These are phyloP conservation scores for Hypomontagnella monticulosa DNA, from an alignment of 495 filamentous ascomycete genomes.

Conservation along the genomic window DNA sequence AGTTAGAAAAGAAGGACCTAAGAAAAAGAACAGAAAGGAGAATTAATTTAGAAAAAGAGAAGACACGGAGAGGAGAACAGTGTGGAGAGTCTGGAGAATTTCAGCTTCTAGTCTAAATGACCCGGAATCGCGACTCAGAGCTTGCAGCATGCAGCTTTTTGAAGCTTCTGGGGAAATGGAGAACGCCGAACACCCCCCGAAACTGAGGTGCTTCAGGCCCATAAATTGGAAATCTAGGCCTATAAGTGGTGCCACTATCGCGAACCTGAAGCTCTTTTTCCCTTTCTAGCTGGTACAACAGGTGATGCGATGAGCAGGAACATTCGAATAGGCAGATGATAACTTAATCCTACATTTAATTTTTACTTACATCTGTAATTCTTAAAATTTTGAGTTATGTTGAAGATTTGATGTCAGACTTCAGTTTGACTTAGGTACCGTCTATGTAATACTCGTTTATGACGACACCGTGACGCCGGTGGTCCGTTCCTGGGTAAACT, in stretches of 20 bases:
- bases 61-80: slow-evolving; percentile 11
- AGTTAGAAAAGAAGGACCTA: slow-evolving; percentile 5
- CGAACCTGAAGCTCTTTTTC: slow-evolving; percentile 16
- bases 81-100: slow-evolving; percentile 32
- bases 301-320: slow-evolving; percentile 1
- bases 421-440: background rate
- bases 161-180: slow-evolving; percentile 41
- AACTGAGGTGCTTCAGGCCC: background rate
- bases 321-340: background rate
- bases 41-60: slow-evolving; percentile 12
- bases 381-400: background rate
- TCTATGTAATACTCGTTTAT: slow-evolving; percentile 4
- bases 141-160: slow-evolving; percentile 18
- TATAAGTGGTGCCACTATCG: slow-evolving; percentile 30
- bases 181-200: slow-evolving; percentile 38
- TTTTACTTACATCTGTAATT: background rate
- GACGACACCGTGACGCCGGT: slow-evolving; percentile 29
- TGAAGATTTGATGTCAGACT: background rate
- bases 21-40: slow-evolving; percentile 3
- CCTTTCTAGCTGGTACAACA: slow-evolving; percentile 23
- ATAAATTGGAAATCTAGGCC: slow-evolving; percentile 24
- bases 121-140: slow-evolving; percentile 20
- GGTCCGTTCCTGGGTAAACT: slow-evolving; percentile 32
- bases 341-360: background rate
- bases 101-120: background rate